A percentile compares a stretch with the other conserved stretches of the same genome.
Evolutionary conservation across 2,329 filamentous ascomycete species (phyloP).

Genomic region (Fusarium sp.): DNA sequence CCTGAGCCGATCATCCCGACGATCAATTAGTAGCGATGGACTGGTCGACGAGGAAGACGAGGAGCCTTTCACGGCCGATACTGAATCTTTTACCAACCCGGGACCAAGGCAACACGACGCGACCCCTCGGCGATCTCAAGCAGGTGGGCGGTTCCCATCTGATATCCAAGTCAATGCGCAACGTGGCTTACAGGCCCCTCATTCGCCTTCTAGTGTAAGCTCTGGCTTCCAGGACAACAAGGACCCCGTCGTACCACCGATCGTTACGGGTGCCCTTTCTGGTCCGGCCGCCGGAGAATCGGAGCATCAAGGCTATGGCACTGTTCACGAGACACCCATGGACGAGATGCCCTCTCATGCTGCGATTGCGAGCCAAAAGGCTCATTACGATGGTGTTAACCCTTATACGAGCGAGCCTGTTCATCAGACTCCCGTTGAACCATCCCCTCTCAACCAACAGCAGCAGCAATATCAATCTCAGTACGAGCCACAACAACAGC

Average conservation of each 20-base stretch:
- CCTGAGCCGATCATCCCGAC: conserved; percentile 74
- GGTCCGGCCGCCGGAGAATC: conserved; percentile 46
- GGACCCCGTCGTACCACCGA: conserved; percentile 71
- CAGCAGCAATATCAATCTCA: conserved; percentile 23
- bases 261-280: conserved; percentile 68
- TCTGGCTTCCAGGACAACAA: conserved; percentile 68
- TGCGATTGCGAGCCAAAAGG: conserved; percentile 63
- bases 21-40: conserved; percentile 78
- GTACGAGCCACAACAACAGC: conserved; percentile 23
- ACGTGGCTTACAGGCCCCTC: conserved; percentile 82
- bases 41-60: conserved; percentile 81
- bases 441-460: conserved; percentile 27
- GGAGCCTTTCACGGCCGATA: conserved; percentile 70
- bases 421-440: conserved; percentile 33
- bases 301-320: conserved; percentile 58
- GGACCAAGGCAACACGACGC: conserved; percentile 63
- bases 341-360: conserved; percentile 65
- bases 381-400: conserved; percentile 67
- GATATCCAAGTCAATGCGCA: conserved; percentile 85
- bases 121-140: conserved; percentile 77
- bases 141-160: conserved; percentile 97
- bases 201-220: conserved; percentile 85
- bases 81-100: conserved; percentile 59
- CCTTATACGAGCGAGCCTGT: conserved; percentile 66
- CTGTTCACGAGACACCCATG: conserved; percentile 59